A percentile compares a stretch with the other conserved stretches of the same genome.
Evolutionary conservation across 495 filamentous ascomycete species (phyloP).

Genomic region (Neurospora tetraspora): DNA sequence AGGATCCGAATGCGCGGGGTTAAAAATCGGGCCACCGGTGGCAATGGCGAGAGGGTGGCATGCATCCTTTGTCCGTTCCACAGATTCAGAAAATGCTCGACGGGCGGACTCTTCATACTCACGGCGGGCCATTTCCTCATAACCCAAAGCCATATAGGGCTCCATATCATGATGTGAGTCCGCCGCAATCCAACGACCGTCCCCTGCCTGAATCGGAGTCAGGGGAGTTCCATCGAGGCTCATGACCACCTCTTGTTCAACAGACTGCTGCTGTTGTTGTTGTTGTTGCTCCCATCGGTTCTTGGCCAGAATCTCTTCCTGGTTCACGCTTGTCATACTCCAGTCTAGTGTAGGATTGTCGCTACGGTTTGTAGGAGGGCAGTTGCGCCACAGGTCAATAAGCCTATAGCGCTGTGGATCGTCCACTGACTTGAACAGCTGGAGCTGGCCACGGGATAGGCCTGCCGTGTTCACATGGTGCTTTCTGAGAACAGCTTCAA

Average conservation of each 20-base stretch:
- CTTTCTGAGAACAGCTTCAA: conserved; percentile 27
- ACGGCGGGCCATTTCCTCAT: conserved; percentile 43
- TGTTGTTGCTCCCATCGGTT: conserved; percentile 42
- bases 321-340: conserved; percentile 38
- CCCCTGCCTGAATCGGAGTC: conserved; percentile 38
- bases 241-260: conserved; percentile 20
- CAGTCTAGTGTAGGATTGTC: conserved; percentile 36
- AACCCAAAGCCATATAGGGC: conserved; percentile 63
- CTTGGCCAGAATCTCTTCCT: conserved; percentile 39
- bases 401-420: conserved; percentile 47
- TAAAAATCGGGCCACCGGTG: conserved; percentile 38
- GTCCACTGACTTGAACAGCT: conserved; percentile 51
- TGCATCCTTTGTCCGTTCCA: conserved; percentile 27
- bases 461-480: conserved; percentile 46
- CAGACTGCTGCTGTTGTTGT: conserved; percentile 14
- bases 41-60: conserved; percentile 26
- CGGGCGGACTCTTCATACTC: conserved; percentile 37
- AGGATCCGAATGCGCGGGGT: conserved; percentile 46
- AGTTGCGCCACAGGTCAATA: conserved; percentile 58
- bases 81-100: conserved; percentile 24
- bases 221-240: conserved; percentile 40
- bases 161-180: conserved; percentile 32
- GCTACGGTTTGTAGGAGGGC: conserved; percentile 31
- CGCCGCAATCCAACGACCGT: conserved; percentile 37
- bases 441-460: conserved; percentile 47